Conservation (phyloP, 179 eudicot genomes). For the Heliamphora pulchella region DNA sequence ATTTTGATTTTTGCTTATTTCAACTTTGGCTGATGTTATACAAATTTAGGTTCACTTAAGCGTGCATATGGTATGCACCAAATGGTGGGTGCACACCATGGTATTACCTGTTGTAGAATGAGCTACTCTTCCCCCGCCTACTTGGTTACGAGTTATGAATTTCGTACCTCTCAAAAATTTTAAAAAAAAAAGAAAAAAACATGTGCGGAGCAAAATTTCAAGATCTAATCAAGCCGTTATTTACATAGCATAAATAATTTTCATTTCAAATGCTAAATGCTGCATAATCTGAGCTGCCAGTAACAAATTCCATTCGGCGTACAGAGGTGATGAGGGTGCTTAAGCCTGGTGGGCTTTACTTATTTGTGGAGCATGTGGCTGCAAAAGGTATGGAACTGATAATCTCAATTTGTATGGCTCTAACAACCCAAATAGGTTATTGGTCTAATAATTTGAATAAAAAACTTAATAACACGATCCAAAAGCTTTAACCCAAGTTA, state of each 20-base stretch:
- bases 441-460: no score
- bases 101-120: background rate
- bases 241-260: background rate
- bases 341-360: conserved; percentile 75
- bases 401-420: background rate
- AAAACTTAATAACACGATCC: no score
- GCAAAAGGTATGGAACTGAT: conserved; percentile 50
- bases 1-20: no score
- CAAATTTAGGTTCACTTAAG: no score
- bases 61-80: no score
- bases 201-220: background rate
- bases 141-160: background rate
- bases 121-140: background rate
- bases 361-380: conserved; percentile 94
- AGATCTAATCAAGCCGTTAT: background rate
- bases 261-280: background rate
- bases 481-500: no score
- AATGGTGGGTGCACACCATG: no score
- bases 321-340: conserved; percentile 95
- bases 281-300: background rate
- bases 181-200: no score
- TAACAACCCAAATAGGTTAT: no score
- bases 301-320: conserved; percentile 17
- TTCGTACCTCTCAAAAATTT: no score
- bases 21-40: no score